phyloP scores from a whole-genome alignment of 306 rosid species.

The Macrotyloma uniflorum region DNA sequence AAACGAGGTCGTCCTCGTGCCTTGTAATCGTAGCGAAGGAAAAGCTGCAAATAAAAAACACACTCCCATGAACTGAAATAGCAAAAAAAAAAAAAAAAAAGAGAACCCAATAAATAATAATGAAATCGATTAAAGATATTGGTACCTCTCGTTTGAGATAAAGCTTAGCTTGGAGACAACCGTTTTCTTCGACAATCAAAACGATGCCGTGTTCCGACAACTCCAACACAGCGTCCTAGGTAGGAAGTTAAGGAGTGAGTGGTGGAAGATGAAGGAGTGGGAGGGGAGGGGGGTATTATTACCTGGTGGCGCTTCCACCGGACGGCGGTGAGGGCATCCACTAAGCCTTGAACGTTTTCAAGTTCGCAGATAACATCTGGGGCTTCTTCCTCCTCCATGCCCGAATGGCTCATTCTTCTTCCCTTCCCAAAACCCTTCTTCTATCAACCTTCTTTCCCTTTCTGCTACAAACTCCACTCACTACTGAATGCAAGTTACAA shows the following conservation, averaged over 20 bases:
- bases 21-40: slow-evolving; percentile 71
- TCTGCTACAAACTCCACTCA: background rate
- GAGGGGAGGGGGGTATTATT: background rate
- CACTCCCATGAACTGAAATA: background rate
- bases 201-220: slow-evolving; percentile 89
- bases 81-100: too few species aligned
- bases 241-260: background rate
- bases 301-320: slow-evolving; percentile 98
- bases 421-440: slow-evolving; percentile 21
- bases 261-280: background rate
- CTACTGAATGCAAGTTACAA: too few species aligned
- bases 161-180: slow-evolving; percentile 93
- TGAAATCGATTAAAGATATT: background rate
- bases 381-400: slow-evolving; percentile 59
- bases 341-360: slow-evolving; percentile 89
- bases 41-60: slow-evolving; percentile 52
- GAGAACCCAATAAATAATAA: background rate
- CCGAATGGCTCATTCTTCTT: slow-evolving; percentile 50
- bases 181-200: slow-evolving; percentile 79
- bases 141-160: slow-evolving; percentile 92
- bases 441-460: background rate
- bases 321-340: slow-evolving; percentile 81
- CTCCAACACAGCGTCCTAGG: slow-evolving; percentile 79
- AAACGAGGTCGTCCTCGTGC: slow-evolving; percentile 84
- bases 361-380: slow-evolving; percentile 78